Evolutionary conservation across 1,284 basidiomycete genomes (phyloP).

Genomic region (Cutaneotrichosporon sp.): DNA sequence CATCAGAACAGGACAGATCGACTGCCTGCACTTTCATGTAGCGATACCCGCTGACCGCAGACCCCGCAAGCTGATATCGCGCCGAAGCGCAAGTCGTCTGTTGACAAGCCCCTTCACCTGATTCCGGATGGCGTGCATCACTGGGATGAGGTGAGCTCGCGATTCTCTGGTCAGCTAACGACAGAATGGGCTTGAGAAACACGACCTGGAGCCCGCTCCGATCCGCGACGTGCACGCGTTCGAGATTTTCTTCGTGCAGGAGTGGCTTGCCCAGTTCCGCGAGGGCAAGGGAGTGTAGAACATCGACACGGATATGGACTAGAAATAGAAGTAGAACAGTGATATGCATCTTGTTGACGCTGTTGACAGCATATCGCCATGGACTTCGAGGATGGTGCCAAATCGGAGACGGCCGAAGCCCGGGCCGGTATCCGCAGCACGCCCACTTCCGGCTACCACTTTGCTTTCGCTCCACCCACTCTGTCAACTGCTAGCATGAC

Average conservation of each 20-base stretch:
- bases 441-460: neutral
- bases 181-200: conserved; percentile 70
- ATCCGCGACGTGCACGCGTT: conserved; percentile 80
- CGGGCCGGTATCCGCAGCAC: neutral
- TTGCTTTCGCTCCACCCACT: neutral
- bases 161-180: no score
- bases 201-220: conserved; percentile 69
- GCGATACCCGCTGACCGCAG: conserved; percentile 31
- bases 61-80: conserved; percentile 82
- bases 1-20: no score
- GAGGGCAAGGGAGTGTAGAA: conserved; percentile 16
- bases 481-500: conserved; percentile 2
- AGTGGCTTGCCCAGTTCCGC: conserved; percentile 73
- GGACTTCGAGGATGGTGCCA: no score
- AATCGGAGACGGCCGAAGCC: neutral
- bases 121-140: conserved; percentile 90
- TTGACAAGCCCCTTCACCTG: conserved; percentile 77
- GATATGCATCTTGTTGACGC: conserved; percentile 5
- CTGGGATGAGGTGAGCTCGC: conserved; percentile 66
- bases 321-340: conserved; percentile 1
- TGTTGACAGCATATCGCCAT: neutral
- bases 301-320: neutral
- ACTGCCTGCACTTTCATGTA: no score
- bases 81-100: conserved; percentile 67
- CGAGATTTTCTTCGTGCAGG: conserved; percentile 75